These are phyloP conservation scores for Tricholoma matsutake DNA, from an alignment of 768 basidiomycete genomes.

Conservation along the genomic window DNA sequence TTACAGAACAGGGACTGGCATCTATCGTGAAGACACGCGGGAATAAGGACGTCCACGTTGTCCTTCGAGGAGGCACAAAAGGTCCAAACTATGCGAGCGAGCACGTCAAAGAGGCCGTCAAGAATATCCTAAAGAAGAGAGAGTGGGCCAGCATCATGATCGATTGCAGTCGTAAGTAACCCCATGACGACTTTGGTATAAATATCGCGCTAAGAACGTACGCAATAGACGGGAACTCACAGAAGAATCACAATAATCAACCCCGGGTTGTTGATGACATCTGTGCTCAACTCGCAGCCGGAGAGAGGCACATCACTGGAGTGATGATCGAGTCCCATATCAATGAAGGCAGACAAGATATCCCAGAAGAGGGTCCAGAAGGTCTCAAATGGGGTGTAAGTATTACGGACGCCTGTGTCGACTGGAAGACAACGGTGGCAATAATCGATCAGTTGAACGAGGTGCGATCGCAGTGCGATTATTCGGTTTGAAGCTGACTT, in stretches of 20 bases:
- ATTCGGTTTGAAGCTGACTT: conserved; percentile 2
- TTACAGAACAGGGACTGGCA: conserved; percentile 85
- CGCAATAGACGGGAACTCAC: conserved; percentile 83
- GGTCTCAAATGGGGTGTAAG: conserved; percentile 77
- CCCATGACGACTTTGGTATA: conserved; percentile 1
- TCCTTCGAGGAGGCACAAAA: conserved; percentile 87
- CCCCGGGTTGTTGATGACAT: conserved; percentile 73
- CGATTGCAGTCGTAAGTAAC: conserved; percentile 72
- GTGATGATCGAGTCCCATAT: conserved; percentile 98
- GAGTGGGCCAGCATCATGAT: conserved; percentile 77
- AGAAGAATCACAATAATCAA: conserved; percentile 93
- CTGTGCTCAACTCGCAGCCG: conserved; percentile 69
- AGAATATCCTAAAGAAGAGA: conserved; percentile 62
- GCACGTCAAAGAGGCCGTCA: conserved; percentile 62
- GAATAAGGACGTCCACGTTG: conserved; percentile 88
- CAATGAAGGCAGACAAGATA: conserved; percentile 87
- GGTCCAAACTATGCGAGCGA: conserved; percentile 88
- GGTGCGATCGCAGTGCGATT: conserved; percentile 19
- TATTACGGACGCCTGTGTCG: conserved; percentile 91
- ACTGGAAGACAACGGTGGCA: conserved; percentile 73
- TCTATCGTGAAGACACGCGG: conserved; percentile 91
- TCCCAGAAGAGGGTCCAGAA: conserved; percentile 67
- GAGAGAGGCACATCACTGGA: conserved; percentile 75
- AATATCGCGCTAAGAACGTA: not conserved
- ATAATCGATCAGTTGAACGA: conserved; percentile 75